Base-by-base conservation (phyloP, 805 yeast genomes). In the Torulaspora maleeae region DNA sequence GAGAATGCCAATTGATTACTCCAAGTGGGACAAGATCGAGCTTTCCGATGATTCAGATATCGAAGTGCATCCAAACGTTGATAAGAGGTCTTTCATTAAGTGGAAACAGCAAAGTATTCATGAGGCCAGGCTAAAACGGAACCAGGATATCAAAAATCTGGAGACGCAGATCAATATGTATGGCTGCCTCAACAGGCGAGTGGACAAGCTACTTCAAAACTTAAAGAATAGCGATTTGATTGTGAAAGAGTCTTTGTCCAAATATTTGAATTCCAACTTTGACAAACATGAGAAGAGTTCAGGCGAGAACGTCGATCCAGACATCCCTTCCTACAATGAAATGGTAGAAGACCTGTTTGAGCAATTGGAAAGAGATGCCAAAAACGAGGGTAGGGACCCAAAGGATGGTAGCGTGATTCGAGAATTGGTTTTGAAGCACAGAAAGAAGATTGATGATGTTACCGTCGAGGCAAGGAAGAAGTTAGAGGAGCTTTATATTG, bases 61-160 rank as follows among this genome's bases (percentile, higher is more conserved):
- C 39, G 99, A 93, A 60, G 98, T 91, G 12, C 99, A 93, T 63
- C 99, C 98, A 48, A 93, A 93, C 61, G 99, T 93, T 27, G 99
- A 93, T 66, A 93, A 93, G 63, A 72, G 71, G 32, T 90, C 98
- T 1, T 91, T 93, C 55, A 87, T 93, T 57, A 79, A 81, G 48
- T 91, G 98, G 99, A 91, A 88, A 63, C 99, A 93, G 69, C 84
- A 95, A 59, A 96, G 90, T 56, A 93, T 93, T 53, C 99, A 93
- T 63, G 96, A 91, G 61, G 84, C 89, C 67, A 80, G 99, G 51
- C 77, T 74, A 33, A 86, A 86, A 61, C 72, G 95, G 60, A 83
- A 84, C 58, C 76, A 78, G 36, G 90, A 91, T 56, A 85, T 89
- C 61, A 79, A 77, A 50, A 80, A 85, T 27, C 73, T 90, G 39